These are phyloP conservation scores for Neoscytalidium dimidiatum DNA, from an alignment of 2,329 filamentous ascomycete species.

Conservation along the genomic window DNA sequence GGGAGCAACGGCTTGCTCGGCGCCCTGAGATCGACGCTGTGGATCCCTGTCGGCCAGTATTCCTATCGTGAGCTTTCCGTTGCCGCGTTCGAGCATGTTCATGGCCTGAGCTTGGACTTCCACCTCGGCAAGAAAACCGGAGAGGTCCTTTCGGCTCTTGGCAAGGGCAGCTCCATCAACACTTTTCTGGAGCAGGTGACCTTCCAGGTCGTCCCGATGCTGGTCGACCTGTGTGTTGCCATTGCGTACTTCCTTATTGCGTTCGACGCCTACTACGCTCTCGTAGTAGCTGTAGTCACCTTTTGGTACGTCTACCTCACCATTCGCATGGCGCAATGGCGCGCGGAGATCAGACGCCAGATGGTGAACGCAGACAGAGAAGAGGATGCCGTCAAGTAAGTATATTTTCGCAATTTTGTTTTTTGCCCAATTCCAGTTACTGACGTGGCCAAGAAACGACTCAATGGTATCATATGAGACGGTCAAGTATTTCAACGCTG, in stretches of 20 bases:
- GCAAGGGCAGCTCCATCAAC: conserved; percentile 95
- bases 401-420: conserved; percentile 23
- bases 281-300: conserved; percentile 85
- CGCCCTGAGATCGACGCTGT: conserved; percentile 78
- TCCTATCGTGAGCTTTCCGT: conserved; percentile 93
- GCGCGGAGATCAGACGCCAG: conserved; percentile 84
- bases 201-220: conserved; percentile 93
- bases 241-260: conserved; percentile 76
- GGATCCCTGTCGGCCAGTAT: conserved; percentile 97
- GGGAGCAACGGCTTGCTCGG: conserved; percentile 86
- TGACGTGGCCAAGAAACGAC: conserved; percentile 66
- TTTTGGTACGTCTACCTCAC: conserved; percentile 97
- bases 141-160: conserved; percentile 91
- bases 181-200: conserved; percentile 95
- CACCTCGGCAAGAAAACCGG: conserved; percentile 96
- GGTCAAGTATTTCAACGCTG: conserved; percentile 66
- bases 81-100: conserved; percentile 95
- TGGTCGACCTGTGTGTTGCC: conserved; percentile 84
- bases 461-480: conserved; percentile 98
- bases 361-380: conserved; percentile 96
- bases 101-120: conserved; percentile 92
- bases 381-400: conserved; percentile 89
- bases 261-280: conserved; percentile 87
- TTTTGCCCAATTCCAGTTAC: conserved; percentile 18
- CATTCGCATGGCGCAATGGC: conserved; percentile 90